These are phyloP conservation scores for Smittium mucronatum DNA, from an alignment of 371 early-diverging fungal genomes.

Conservation along the genomic window DNA sequence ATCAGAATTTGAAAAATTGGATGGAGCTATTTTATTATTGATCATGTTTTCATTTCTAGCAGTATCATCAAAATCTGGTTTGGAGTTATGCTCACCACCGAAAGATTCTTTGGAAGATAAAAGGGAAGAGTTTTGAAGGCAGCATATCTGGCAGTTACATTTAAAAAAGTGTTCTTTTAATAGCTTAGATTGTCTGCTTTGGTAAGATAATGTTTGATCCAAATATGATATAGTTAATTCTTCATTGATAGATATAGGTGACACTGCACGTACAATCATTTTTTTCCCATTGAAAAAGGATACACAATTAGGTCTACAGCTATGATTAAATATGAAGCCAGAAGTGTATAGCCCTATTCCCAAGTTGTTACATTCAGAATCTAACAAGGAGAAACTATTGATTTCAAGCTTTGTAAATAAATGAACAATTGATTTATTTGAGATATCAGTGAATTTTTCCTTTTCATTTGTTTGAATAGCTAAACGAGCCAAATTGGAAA, in stretches of 20 bases:
- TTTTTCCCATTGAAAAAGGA: neutral
- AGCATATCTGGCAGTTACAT: neutral
- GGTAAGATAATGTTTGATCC: neutral
- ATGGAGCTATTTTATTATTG: too few species aligned
- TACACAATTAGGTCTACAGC: constrained; percentile 7
- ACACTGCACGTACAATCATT: neutral
- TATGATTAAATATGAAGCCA: neutral
- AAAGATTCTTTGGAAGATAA: too few species aligned
- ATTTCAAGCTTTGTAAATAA: neutral
- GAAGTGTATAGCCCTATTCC: constrained; percentile 3
- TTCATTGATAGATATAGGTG: neutral
- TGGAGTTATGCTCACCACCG: too few species aligned
- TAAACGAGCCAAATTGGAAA: neutral
- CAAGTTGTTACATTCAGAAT: constrained; percentile 2
- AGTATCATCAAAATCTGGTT: too few species aligned
- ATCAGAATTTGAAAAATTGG: too few species aligned
- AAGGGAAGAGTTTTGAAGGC: neutral
- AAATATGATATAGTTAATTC: constrained; percentile 8
- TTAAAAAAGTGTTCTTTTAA: neutral
- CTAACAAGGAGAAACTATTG: neutral
- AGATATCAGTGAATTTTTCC: neutral
- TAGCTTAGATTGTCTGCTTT: neutral
- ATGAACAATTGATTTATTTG: neutral
- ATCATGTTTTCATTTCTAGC: too few species aligned
- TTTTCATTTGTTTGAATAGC: neutral